These are phyloP conservation scores for Saprolegnia parasitica DNA, from an alignment of 352 stramenopile species.

Conservation along the genomic window DNA sequence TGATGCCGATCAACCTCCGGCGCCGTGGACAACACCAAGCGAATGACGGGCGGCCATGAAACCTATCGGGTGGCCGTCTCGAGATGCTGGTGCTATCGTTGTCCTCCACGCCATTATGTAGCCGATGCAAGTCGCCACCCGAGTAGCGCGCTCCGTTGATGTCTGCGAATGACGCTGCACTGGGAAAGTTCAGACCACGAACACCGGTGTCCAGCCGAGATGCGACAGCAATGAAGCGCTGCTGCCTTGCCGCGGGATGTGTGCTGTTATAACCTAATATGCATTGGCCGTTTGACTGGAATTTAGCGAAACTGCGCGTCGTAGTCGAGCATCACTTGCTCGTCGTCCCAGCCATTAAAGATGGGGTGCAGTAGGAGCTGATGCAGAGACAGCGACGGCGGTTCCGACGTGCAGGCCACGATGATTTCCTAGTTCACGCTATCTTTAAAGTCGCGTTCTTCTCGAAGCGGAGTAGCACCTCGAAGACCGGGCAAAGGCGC, in stretches of 20 bases:
- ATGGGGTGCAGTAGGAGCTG: not conserved
- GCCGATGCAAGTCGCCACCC: not conserved
- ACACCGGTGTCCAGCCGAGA: not conserved
- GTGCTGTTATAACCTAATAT: too few species aligned
- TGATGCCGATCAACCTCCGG: not conserved
- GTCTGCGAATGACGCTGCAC: not conserved
- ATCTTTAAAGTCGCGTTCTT: too few species aligned
- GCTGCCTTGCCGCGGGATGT: too few species aligned
- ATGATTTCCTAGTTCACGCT: not conserved
- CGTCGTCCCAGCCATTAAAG: not conserved
- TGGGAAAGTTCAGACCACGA: not conserved
- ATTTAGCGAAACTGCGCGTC: not conserved
- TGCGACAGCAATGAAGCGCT: not conserved
- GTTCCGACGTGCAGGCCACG: not conserved
- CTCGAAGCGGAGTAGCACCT: too few species aligned
- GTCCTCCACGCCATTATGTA: not conserved
- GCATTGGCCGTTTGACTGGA: too few species aligned
- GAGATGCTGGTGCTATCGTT: not conserved
- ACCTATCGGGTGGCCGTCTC: not conserved
- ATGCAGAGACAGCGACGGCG: not conserved
- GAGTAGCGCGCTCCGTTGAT: not conserved
- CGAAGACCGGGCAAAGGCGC: too few species aligned
- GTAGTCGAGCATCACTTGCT: constrained; percentile 2
- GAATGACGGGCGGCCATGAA: not conserved
- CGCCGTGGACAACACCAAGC: too few species aligned